phyloP scores from a whole-genome alignment of 2,329 filamentous ascomycete genomes.

The Coleophoma eucalyptorum region DNA sequence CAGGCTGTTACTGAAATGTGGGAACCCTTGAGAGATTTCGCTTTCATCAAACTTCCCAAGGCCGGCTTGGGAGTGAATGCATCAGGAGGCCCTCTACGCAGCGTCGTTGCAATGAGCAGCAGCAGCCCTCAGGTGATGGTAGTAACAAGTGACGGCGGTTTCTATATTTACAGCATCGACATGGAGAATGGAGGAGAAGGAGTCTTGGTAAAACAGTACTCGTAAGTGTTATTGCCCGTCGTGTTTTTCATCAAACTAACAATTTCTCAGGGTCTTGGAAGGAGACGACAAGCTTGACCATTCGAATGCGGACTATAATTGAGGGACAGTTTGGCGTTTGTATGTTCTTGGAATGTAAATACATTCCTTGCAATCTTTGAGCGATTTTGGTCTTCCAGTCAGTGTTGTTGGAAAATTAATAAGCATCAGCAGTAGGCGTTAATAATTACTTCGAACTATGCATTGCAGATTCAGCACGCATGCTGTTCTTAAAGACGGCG shows the following conservation, averaged over 20 bases:
- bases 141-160: conserved; percentile 91
- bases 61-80: conserved; percentile 29
- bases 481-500: no score
- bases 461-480: no score
- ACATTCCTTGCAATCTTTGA: background rate
- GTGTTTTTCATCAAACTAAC: conserved; percentile 1
- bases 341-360: background rate
- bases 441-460: background rate
- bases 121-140: conserved; percentile 97
- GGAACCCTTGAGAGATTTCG: conserved; percentile 93
- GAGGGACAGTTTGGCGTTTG: conserved; percentile 8
- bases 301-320: conserved; percentile 22
- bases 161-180: conserved; percentile 94
- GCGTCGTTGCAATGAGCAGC: conserved; percentile 96
- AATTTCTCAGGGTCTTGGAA: conserved; percentile 23
- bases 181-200: conserved; percentile 94
- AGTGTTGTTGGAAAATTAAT: background rate
- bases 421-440: conserved; percentile 14
- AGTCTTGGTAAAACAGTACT: conserved; percentile 85
- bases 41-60: conserved; percentile 90
- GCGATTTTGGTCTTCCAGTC: background rate
- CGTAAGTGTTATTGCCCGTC: conserved; percentile 55
- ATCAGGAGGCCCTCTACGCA: conserved; percentile 60
- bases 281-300: conserved; percentile 28
- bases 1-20: conserved; percentile 96